Evolutionary conservation across 495 filamentous ascomycete genomes (phyloP).

Genomic region (Aspergillus asperescens): DNA sequence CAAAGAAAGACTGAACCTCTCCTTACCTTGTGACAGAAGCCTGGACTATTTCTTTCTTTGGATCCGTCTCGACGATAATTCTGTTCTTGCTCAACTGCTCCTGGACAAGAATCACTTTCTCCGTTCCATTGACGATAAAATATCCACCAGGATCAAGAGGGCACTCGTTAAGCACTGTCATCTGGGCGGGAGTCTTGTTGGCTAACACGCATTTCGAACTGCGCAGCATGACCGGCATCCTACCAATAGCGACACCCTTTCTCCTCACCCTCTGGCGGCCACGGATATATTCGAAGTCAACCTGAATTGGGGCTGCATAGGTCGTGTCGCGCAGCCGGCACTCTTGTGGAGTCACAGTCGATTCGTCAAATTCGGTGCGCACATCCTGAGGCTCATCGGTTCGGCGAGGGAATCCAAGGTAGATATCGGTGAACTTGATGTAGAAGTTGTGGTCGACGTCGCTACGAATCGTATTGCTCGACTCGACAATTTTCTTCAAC

Average conservation of each 20-base stretch:
- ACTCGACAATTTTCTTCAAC: conserved; percentile 90
- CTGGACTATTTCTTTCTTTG: conserved; percentile 84
- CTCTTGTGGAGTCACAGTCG: conserved; percentile 76
- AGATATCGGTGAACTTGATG: conserved; percentile 84
- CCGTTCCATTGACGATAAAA: conserved; percentile 94
- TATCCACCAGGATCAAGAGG: conserved; percentile 95
- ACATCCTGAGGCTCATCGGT: conserved; percentile 57
- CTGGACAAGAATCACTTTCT: conserved; percentile 97
- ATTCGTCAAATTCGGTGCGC: conserved; percentile 48
- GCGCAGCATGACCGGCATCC: conserved; percentile 93
- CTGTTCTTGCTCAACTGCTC: conserved; percentile 98
- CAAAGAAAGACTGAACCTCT: neutral
- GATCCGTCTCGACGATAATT: conserved; percentile 90
- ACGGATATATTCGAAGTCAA: conserved; percentile 81
- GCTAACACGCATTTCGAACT: conserved; percentile 86
- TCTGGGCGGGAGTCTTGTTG: conserved; percentile 72
- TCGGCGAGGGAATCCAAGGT: conserved; percentile 71
- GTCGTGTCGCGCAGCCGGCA: conserved; percentile 93
- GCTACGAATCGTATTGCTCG: conserved; percentile 77
- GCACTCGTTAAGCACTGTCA: conserved; percentile 88
- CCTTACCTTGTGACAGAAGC: conserved; percentile 80
- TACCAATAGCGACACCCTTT: conserved; percentile 70
- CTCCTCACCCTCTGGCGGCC: conserved; percentile 64
- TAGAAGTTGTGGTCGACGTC: conserved; percentile 85
- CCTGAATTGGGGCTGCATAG: conserved; percentile 86